Conservation (phyloP, 148 eudicot genomes). For the Dianthus caryophyllus region DNA sequence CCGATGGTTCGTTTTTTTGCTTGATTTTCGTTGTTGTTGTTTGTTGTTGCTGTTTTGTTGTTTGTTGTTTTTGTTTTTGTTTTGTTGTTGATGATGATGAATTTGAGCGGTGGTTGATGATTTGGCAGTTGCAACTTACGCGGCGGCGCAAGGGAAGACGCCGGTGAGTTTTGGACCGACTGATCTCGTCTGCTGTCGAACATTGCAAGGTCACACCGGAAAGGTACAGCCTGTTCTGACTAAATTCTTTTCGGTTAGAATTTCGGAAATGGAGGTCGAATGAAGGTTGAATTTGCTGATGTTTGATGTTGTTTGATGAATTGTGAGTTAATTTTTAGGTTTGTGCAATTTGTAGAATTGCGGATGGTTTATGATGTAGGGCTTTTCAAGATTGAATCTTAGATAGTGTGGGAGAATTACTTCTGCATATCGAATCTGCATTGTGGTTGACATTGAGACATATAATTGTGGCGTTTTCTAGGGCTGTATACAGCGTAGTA, state of each 20-base stretch:
- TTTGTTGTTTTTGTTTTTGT: neutral
- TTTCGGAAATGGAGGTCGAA: neutral
- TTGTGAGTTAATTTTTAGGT: neutral
- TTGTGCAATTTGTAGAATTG: neutral
- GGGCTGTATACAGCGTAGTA: neutral
- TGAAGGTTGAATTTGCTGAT: neutral
- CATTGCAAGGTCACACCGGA: conserved; percentile 93
- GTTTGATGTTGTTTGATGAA: neutral
- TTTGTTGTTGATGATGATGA: neutral
- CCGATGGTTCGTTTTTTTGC: conserved; percentile 46
- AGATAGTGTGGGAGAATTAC: neutral
- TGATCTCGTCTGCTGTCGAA: conserved; percentile 95
- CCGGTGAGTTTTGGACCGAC: conserved; percentile 75
- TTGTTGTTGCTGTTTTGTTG: neutral
- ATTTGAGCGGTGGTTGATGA: neutral
- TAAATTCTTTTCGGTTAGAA: neutral
- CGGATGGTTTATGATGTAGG: neutral
- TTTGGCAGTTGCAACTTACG: conserved; percentile 67
- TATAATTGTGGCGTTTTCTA: neutral
- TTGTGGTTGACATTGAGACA: neutral
- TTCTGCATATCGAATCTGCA: neutral
- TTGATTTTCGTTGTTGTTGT: neutral
- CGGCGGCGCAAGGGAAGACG: conserved; percentile 74
- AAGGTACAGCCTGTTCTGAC: conserved; percentile 46
- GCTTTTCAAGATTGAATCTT: neutral